Evolutionary conservation across 1,284 basidiomycete species (phyloP), one percentile per base, ranked within the genome.

Genomic region (Athelia sp.): DNA sequence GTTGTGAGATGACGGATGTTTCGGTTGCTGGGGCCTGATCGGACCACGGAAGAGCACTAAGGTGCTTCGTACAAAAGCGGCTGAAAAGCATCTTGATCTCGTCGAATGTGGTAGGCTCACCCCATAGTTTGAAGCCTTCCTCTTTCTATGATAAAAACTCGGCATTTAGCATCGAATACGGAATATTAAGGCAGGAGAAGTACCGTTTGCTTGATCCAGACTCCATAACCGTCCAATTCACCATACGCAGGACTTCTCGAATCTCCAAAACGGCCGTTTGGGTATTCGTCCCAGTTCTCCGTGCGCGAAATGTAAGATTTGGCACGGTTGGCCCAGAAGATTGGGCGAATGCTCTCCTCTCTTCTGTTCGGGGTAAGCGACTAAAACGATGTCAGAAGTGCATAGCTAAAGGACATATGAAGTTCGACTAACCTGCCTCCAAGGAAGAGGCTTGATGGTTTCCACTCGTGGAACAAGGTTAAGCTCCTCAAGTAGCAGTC

Each of bases 281-380:
- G 96, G 68, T 96, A 99, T 69, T 99, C 97, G 68, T 99, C 96
- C 96, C 96, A 99, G 62, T 94, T 90, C 65, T 93, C 90, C 19
- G 93, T 96, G 47, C 94, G 86, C 14, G 90, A 90, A 38, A 96
- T 74, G 66, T 96, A 96, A 3, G 92, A 96, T 63, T 92, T 87
- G 43, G 91, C 81, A 40, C 93, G 79, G 71, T 98, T 96, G 18
- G 93, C 91, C 93, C 91, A 94, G 73, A 94, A 97, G 62, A 98
- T 97, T 3, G 94, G 94, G 43, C 94, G 85, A 57, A 95, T 97
- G 36, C 80, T 88, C 70, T 98, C 94, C 57, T 82, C 74, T 44
- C 94, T 84, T 51, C 94, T 80, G 61, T 79, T 89, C 19, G 93
- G 91, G 1, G 93, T 96, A 58, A 98, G 87, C 18, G 84, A 92